phyloP scores from a whole-genome alignment of 257 asterid species.

The Buddleja alternifolia region DNA sequence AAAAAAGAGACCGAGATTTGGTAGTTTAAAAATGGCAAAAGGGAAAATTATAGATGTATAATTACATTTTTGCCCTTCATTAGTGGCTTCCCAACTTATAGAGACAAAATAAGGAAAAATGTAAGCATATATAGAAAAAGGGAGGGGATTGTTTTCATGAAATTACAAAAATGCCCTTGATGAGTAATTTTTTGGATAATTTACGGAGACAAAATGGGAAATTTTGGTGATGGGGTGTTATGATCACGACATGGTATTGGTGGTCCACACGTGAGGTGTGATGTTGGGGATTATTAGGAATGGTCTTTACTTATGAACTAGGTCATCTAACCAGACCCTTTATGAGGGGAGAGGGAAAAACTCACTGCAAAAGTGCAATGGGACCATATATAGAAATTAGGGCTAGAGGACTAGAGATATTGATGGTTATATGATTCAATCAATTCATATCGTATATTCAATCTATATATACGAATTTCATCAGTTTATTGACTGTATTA shows the following conservation, averaged over 20 bases:
- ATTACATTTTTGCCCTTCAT: background rate
- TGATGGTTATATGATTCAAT: background rate
- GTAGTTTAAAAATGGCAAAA: constrained; percentile 28
- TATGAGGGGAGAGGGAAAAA: constrained; percentile 27
- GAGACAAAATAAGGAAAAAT: background rate
- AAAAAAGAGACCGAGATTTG: constrained; percentile 34
- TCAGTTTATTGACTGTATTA: too few relatives aligned
- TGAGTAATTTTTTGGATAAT: background rate
- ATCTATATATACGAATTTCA: too few relatives aligned
- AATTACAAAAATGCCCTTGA: constrained; percentile 15
- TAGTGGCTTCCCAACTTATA: too few relatives aligned
- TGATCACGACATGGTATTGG: constrained; percentile 31
- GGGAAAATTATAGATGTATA: background rate
- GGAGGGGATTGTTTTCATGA: too few relatives aligned
- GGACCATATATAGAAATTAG: constrained; percentile 33
- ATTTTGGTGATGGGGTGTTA: constrained; percentile 31
- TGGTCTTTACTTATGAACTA: constrained; percentile 56
- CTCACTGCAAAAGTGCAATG: constrained; percentile 42
- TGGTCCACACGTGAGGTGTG: constrained; percentile 64
- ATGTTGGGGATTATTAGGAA: constrained; percentile 39
- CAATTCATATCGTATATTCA: too few relatives aligned
- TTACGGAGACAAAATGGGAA: constrained; percentile 6
- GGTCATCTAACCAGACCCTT: constrained; percentile 43
- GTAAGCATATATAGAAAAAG: too few relatives aligned
- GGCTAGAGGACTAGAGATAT: constrained; percentile 15